Percentiles rank a stretch among this genome's conserved stretches.
phyloP scores from a whole-genome alignment of 1,284 basidiomycete species.

The Ceratobasidium sp. region DNA sequence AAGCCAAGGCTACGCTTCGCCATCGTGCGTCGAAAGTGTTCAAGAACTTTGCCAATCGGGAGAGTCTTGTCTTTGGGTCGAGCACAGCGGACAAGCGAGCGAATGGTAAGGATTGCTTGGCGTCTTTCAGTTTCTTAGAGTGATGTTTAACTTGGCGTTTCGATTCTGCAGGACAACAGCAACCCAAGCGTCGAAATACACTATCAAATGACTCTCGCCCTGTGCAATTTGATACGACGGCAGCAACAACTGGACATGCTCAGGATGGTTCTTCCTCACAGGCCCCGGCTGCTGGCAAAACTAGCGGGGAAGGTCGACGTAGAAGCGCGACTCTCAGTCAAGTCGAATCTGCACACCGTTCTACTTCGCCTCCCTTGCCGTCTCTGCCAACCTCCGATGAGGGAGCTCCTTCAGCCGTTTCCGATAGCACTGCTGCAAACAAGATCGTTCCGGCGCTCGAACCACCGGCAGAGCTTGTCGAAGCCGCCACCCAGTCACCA shows the following conservation, averaged over 20 bases:
- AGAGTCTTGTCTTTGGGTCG: background rate
- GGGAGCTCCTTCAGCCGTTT: background rate
- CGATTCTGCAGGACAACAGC: too few species aligned
- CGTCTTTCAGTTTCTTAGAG: conserved; percentile 14
- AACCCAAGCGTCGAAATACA: conserved; percentile 30
- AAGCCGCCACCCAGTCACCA: background rate
- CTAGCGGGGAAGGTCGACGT: conserved; percentile 17
- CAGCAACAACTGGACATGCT: conserved; percentile 32
- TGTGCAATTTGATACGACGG: conserved; percentile 19
- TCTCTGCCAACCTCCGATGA: background rate
- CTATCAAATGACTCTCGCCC: conserved; percentile 17
- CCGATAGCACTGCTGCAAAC: background rate
- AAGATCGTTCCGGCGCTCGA: background rate
- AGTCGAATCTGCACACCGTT: conserved; percentile 8
- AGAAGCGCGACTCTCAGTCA: conserved; percentile 31
- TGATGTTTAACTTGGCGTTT: too few species aligned
- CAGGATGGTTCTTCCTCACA: too few species aligned
- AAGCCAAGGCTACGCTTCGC: conserved; percentile 12
- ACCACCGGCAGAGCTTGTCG: conserved; percentile 1
- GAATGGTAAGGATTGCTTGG: background rate
- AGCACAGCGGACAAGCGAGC: conserved; percentile 2
- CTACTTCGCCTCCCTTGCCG: conserved; percentile 15
- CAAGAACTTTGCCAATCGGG: conserved; percentile 23
- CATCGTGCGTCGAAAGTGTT: conserved; percentile 28
- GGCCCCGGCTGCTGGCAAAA: background rate